Base-by-base conservation (phyloP, 2,329 filamentous ascomycete species). In the Septoria petroselini region DNA sequence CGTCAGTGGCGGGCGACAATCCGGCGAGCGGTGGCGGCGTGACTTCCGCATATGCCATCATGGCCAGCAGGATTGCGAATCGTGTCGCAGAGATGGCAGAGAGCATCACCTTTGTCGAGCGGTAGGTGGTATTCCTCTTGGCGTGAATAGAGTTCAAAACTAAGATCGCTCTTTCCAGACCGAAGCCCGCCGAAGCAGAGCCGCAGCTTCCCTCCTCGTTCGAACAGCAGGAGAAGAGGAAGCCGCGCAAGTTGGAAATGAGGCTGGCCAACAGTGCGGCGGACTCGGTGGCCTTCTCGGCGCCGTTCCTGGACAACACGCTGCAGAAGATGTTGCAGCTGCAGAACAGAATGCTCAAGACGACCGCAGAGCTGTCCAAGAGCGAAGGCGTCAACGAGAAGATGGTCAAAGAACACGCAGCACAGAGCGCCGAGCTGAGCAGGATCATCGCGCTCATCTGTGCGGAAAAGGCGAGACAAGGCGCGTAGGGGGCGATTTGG, bases 281-380 rank as follows among this genome's bases (percentile, higher is more conserved):
- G 18, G 65, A 70, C 38, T 69, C 68, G 48, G 66, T 77, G 52
- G 71, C 71, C 29, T 77, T 77, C 65, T 74, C 71, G n/a, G 74
- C 74, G 1, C 73, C 74, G 0, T 77, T 77, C 67, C 71, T 77
- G 44, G 74, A 77, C 66, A 77, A 76, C 61, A 76, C 74, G 4
- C 68, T 77, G 1, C 66, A 71, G 45, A 77, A 76, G 68, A 72
- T 77, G 64, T 62, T 77, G 41, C 62, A 68, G 8, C 65, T 77
- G 37, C 74, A 76, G 53, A 74, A 75, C 60, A 67, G 73, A 25
- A 77, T 77, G 74, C 64, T 76, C 49, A 72, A 70, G 49, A 71
- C 71, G 4, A 73, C 71, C 34, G 70, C 72, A 17, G 72, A 76
- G 51, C 67, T 77, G 48, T 70, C 70, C 1, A 72, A 71, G 14